Base-by-base conservation (phyloP, 1,139 yeast genomes). In the Protomyces arabidopsidicola region DNA sequence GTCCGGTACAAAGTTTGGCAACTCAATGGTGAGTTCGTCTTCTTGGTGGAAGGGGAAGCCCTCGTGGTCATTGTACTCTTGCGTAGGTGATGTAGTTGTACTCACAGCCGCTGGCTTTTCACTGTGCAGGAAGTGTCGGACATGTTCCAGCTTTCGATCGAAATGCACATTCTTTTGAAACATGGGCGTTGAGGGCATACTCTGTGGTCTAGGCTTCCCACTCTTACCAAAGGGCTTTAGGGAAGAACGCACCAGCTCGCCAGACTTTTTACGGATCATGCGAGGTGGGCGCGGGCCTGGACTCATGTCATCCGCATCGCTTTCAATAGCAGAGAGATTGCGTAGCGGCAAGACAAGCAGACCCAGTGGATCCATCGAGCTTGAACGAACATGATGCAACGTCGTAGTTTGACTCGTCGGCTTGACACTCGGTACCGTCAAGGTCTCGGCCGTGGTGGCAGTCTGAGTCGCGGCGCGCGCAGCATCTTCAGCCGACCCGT, bases 21-120 rank as follows among this genome's bases (percentile, higher is more conserved):
- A 69, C 39, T 78, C 75, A 58, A 87, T 73, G 54, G 78, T 76
- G 89, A 90, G 86, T 53, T 76, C 71, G 16, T 71, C 65, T 16
- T 73, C 74, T 53, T 72, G 75, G 12, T 53, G 56, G 51, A 56
- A 45, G 14, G 60, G 61, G 27, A 61, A 56, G 24, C 36, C 63
- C 20, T 60, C 66, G 62, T 63, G 67, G 57, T 71, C 67, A 48
- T 73, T 51, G 45, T 56, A 54, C 45, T 71, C 72, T 53, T 69
- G 73, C 3, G 72, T 72, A 14, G 93, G 91, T 0, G 90, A 83
- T 66, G 82, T 82, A 52, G 80, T 78, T 1, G 86, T 87, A 60
- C 87, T 82, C 27, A 89, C 88, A 1, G 95, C 90, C 1, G 82
- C 78, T 20, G 96, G 96, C 61, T 80, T 81, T 72, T 89, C 96